Percentiles rank a stretch among this genome's conserved stretches.
These are phyloP conservation scores for Russula lepida DNA, from an alignment of 768 basidiomycete genomes.

Conservation along the genomic window DNA sequence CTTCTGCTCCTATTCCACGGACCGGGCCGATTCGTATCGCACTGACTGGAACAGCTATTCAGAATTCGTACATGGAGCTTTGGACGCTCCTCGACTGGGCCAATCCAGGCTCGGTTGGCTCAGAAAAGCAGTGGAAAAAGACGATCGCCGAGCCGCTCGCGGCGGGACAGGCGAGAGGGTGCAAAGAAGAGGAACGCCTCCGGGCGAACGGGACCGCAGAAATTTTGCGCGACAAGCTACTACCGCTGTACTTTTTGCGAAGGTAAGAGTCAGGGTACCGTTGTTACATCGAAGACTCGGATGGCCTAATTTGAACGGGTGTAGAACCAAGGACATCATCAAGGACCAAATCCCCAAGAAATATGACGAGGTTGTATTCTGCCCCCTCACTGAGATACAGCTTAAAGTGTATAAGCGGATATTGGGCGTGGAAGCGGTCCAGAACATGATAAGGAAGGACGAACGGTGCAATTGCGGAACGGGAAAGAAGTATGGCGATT, in stretches of 20 bases:
- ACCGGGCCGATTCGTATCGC: constrained; percentile 53
- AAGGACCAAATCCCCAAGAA: constrained; percentile 79
- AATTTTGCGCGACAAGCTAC: constrained; percentile 52
- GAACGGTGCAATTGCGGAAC: constrained; percentile 69
- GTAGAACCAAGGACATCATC: constrained; percentile 70
- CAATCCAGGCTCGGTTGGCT: constrained; percentile 73
- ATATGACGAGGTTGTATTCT: constrained; percentile 87
- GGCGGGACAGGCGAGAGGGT: constrained; percentile 55
- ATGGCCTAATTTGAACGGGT: background rate
- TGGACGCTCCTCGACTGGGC: constrained; percentile 93
- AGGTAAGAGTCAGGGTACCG: constrained; percentile 36
- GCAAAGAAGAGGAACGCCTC: constrained; percentile 53
- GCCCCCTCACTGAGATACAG: constrained; percentile 71
- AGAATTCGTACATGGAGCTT: constrained; percentile 85
- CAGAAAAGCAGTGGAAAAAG: constrained; percentile 64
- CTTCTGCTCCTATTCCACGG: background rate
- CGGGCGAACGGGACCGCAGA: constrained; percentile 53
- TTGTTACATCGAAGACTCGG: background rate
- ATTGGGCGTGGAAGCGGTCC: constrained; percentile 53
- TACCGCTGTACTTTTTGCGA: constrained; percentile 80
- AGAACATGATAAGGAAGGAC: constrained; percentile 64
- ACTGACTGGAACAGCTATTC: constrained; percentile 75
- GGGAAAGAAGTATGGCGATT: constrained; percentile 37
- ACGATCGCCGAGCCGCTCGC: constrained; percentile 62
- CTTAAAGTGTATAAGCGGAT: constrained; percentile 65